Conservation (phyloP, 2,329 filamentous ascomycete genomes). For the Ascosphaera aggregata region DNA sequence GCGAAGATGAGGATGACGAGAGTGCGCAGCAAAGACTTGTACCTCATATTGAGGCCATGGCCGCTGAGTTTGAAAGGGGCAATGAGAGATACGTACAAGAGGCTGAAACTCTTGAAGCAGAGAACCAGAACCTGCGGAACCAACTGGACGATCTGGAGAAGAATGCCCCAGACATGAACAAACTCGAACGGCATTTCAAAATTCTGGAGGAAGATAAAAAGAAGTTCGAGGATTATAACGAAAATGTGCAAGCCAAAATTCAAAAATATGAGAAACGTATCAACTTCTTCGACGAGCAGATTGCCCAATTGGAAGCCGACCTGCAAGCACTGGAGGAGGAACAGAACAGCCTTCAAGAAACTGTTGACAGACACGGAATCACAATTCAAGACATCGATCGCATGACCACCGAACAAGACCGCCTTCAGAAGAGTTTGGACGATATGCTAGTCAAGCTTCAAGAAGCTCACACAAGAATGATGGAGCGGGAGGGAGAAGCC, state of each 20-base stretch:
- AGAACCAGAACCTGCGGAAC: conserved; percentile 55
- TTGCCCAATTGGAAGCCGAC: conserved; percentile 54
- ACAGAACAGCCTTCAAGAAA: conserved; percentile 51
- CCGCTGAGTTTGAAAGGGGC: conserved; percentile 58
- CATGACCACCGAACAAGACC: conserved; percentile 88
- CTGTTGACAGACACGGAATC: conserved; percentile 81
- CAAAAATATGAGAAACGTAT: conserved; percentile 72
- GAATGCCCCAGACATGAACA: conserved; percentile 57
- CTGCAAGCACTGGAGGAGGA: conserved; percentile 65
- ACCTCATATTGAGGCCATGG: conserved; percentile 76
- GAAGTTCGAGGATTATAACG: conserved; percentile 93
- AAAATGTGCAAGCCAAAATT: conserved; percentile 56
- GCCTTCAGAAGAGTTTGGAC: conserved; percentile 74
- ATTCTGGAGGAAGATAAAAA: conserved; percentile 84
- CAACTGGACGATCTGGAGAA: conserved; percentile 84
- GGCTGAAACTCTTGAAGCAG: conserved; percentile 62
- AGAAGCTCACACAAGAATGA: conserved; percentile 59
- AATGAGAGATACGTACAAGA: conserved; percentile 73
- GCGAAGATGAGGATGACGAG: conserved; percentile 72
- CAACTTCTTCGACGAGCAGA: conserved; percentile 62
- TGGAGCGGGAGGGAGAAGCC: conserved; percentile 74
- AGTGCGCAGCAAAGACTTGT: conserved; percentile 54
- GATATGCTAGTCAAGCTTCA: conserved; percentile 52
- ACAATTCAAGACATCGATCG: conserved; percentile 97
- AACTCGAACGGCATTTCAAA: conserved; percentile 72